A percentile compares a stretch with the other conserved stretches of the same genome.
Conservation (phyloP, 2,329 filamentous ascomycete species). For the Raffaelea arxii region DNA sequence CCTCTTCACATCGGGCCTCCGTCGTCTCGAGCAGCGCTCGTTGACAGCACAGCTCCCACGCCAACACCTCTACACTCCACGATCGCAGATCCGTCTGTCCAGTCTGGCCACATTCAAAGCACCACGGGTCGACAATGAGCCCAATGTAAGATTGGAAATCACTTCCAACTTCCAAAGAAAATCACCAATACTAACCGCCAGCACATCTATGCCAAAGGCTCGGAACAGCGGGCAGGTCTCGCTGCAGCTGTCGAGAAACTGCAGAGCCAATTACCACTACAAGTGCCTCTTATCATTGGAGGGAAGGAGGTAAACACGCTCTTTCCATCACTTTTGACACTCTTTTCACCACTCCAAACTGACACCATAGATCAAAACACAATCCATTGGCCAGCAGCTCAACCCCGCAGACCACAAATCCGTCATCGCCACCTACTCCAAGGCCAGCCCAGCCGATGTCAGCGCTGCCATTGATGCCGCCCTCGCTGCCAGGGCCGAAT, state of each 20-base stretch:
- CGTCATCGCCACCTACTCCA: conserved; percentile 74
- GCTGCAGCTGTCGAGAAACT: conserved; percentile 62
- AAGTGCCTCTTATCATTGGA: conserved; percentile 74
- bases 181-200: conserved; percentile 27
- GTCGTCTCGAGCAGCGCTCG: conserved; percentile 3
- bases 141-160: too few species aligned
- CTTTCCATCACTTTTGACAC: not conserved
- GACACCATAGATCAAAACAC: conserved; percentile 58
- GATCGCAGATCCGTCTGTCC: conserved; percentile 25
- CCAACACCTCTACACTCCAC: conserved; percentile 1
- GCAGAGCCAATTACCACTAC: conserved; percentile 58
- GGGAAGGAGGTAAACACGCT: conserved; percentile 57
- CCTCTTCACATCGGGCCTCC: conserved; percentile 6
- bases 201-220: conserved; percentile 85
- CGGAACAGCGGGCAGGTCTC: conserved; percentile 66
- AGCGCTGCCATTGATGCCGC: conserved; percentile 72
- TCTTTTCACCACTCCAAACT: too few species aligned
- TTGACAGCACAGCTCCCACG: not conserved
- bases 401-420: conserved; percentile 75
- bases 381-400: conserved; percentile 57
- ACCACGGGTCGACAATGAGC: conserved; percentile 81
- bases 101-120: conserved; percentile 79
- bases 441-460: conserved; percentile 68
- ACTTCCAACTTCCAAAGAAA: not conserved
- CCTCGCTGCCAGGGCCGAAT: conserved; percentile 73